Evolutionary conservation across 1,284 basidiomycete genomes (phyloP).

Genomic region (Sporisorium sorghi): DNA sequence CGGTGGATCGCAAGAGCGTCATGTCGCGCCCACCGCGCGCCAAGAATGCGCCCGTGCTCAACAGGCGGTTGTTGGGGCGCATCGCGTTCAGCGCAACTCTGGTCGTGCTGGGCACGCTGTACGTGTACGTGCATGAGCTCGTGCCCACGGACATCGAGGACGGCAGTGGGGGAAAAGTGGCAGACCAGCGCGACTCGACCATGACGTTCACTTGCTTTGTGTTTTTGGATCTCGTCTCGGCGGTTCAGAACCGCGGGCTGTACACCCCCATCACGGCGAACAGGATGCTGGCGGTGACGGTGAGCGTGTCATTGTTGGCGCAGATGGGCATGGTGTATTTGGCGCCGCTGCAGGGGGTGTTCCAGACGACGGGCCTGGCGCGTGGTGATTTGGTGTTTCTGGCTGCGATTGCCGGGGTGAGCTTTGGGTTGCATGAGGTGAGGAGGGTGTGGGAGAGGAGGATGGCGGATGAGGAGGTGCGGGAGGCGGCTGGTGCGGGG

Average conservation of each 20-base stretch:
- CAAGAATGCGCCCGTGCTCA: slow-evolving; percentile 90
- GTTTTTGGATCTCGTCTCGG: slow-evolving; percentile 93
- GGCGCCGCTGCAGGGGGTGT: slow-evolving; percentile 87
- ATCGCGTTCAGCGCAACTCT: slow-evolving; percentile 90
- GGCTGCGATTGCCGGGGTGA: slow-evolving; percentile 77
- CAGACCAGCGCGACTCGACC: slow-evolving; percentile 49
- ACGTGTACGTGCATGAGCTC: slow-evolving; percentile 77
- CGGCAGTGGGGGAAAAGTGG: slow-evolving; percentile 9
- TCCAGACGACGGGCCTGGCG: slow-evolving; percentile 87
- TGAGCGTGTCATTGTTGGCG: slow-evolving; percentile 83
- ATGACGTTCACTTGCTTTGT: slow-evolving; percentile 93
- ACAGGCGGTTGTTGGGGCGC: slow-evolving; percentile 78
- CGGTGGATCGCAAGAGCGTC: slow-evolving; percentile 91
- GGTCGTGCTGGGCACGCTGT: slow-evolving; percentile 88
- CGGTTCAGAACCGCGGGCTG: slow-evolving; percentile 87
- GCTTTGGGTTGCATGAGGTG: slow-evolving; percentile 82
- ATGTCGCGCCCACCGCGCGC: slow-evolving; percentile 80
- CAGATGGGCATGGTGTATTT: slow-evolving; percentile 90
- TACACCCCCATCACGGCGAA: slow-evolving; percentile 72
- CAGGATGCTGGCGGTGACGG: slow-evolving; percentile 87
- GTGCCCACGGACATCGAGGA: slow-evolving; percentile 72
- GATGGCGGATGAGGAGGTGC: slow-evolving; percentile 22
- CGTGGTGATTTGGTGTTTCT: slow-evolving; percentile 79
- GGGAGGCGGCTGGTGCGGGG: slow-evolving; percentile 9
- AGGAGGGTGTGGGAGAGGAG: slow-evolving; percentile 79